Conservation (phyloP, 257 asterid species). For the Prunella vulgaris region DNA sequence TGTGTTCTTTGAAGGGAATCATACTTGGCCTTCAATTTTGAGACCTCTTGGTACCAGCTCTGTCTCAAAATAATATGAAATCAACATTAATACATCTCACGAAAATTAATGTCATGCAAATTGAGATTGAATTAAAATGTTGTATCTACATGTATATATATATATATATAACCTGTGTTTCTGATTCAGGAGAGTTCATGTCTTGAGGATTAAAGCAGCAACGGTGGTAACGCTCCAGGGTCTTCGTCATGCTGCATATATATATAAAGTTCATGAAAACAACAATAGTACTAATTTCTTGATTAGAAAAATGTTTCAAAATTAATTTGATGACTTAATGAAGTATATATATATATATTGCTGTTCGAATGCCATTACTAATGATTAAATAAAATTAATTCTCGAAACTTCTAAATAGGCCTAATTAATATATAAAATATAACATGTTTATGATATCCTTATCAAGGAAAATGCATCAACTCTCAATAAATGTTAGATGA, state of each 20-base stretch:
- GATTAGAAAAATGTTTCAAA: neutral
- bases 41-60: slow-evolving; percentile 88
- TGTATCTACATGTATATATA: too few relatives aligned
- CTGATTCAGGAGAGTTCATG: slow-evolving; percentile 38
- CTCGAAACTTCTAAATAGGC: too few relatives aligned
- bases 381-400: too few relatives aligned
- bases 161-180: slow-evolving; percentile 79
- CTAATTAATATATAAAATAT: too few relatives aligned
- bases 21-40: slow-evolving; percentile 74
- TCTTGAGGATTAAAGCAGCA: slow-evolving; percentile 69
- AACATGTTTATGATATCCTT: neutral
- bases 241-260: slow-evolving; percentile 43
- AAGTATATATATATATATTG: too few relatives aligned
- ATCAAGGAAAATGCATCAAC: neutral
- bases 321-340: neutral
- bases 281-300: neutral
- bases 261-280: too few relatives aligned
- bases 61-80: slow-evolving; percentile 10
- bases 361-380: neutral
- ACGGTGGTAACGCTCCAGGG: slow-evolving; percentile 79
- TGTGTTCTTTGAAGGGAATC: slow-evolving; percentile 90
- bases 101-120: neutral
- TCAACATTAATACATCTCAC: too few relatives aligned
- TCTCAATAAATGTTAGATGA: neutral
- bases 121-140: neutral